Evolutionary conservation across 1,284 basidiomycete species (phyloP).

Genomic region (Wallemia mellicola): DNA sequence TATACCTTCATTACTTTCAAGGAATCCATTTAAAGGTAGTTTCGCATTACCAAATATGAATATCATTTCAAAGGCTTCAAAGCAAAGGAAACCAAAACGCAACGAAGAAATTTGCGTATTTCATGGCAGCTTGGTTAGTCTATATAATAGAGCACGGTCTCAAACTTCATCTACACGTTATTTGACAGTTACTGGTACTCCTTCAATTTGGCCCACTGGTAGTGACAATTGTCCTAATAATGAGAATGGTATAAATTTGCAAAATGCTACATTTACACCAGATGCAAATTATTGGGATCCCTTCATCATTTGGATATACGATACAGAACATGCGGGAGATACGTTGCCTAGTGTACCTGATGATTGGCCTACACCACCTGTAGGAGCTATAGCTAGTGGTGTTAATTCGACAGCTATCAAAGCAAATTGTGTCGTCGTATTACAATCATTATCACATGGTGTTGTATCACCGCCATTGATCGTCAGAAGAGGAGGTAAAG

Average conservation of each 20-base stretch:
- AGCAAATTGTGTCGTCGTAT: constrained; percentile 82
- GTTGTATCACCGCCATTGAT: constrained; percentile 74
- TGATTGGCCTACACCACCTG: constrained; percentile 61
- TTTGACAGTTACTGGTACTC: constrained; percentile 69
- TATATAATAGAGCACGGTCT: constrained; percentile 77
- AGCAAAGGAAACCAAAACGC: constrained; percentile 79
- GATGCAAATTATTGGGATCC: constrained; percentile 31
- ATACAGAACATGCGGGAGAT: constrained; percentile 51
- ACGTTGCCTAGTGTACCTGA: constrained; percentile 42
- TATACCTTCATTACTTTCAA: constrained; percentile 40
- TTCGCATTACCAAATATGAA: constrained; percentile 81
- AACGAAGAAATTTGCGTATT: constrained; percentile 80
- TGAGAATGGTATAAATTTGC: constrained; percentile 4
- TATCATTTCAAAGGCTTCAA: constrained; percentile 32
- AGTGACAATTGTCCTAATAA: constrained; percentile 25
- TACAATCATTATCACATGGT: constrained; percentile 79
- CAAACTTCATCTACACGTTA: constrained; percentile 88
- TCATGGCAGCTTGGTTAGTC: constrained; percentile 76
- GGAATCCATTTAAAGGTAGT: constrained; percentile 44
- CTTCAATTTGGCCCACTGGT: constrained; percentile 46
- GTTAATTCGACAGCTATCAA: constrained; percentile 48
- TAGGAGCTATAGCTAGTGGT: constrained; percentile 52
- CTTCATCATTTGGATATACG: constrained; percentile 50
- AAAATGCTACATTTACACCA: constrained; percentile 15
- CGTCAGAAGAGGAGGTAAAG: constrained; percentile 73